Evolutionary conservation across 371 early-diverging fungal species (phyloP).

Genomic region (Mucor indicus): DNA sequence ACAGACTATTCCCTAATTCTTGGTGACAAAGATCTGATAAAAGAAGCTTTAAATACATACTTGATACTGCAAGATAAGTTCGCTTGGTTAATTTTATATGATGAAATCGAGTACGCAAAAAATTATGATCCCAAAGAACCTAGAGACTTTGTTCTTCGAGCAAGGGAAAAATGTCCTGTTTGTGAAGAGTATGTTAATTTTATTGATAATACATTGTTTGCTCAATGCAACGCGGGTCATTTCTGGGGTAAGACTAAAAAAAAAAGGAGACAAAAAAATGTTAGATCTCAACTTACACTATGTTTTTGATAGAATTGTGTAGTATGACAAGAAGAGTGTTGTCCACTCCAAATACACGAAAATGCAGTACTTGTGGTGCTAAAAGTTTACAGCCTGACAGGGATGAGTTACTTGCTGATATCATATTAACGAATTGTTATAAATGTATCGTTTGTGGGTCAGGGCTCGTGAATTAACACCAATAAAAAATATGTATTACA

Average conservation of each 20-base stretch:
- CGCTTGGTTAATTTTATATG: constrained; percentile 2
- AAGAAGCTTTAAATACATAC: constrained; percentile 1
- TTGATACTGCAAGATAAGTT: constrained; percentile 6
- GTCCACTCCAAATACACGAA: constrained; percentile 12
- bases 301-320: constrained; percentile 16
- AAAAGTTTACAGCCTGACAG: constrained; percentile 15
- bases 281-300: not conserved
- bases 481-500: no score
- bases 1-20: constrained; percentile 4
- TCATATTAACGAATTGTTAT: constrained; percentile 13
- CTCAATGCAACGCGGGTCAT: constrained; percentile 24
- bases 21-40: not conserved
- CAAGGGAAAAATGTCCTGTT: constrained; percentile 23
- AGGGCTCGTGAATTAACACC: not conserved
- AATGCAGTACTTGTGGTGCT: constrained; percentile 18
- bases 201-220: constrained; percentile 6
- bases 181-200: constrained; percentile 10
- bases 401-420: constrained; percentile 5
- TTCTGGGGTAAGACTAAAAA: constrained; percentile 22
- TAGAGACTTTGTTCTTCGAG: not conserved
- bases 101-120: constrained; percentile 7
- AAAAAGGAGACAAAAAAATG: not conserved
- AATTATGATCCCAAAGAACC: not conserved
- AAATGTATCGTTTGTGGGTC: constrained; percentile 25
- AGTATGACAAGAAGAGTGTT: constrained; percentile 21